These are phyloP conservation scores for Suillus occidentalis DNA, from an alignment of 768 basidiomycete genomes.

Conservation along the genomic window DNA sequence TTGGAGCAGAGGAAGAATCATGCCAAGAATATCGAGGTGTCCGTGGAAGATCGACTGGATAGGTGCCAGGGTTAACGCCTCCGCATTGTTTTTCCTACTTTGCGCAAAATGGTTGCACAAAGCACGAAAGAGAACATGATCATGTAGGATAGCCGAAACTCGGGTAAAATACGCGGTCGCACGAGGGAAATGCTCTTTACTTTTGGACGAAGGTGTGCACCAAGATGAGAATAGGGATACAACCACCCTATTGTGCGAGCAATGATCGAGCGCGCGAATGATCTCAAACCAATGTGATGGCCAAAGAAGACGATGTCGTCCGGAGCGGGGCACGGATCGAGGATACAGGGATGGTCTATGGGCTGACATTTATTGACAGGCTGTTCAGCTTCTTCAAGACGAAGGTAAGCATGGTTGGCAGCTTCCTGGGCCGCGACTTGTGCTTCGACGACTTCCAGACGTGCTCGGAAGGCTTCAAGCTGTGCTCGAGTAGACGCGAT, in stretches of 20 bases:
- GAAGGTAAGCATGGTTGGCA: neutral
- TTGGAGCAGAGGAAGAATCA: neutral
- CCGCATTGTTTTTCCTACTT: constrained; percentile 24
- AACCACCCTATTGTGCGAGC: constrained; percentile 23
- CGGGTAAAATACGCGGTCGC: constrained; percentile 8
- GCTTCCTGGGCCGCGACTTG: constrained; percentile 20
- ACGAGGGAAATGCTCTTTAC: constrained; percentile 6
- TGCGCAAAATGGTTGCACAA: constrained; percentile 28
- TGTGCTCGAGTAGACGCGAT: constrained; percentile 24
- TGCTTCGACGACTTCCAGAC: constrained; percentile 28
- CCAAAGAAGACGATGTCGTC: neutral
- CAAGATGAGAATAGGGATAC: constrained; percentile 19
- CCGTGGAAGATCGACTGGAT: neutral
- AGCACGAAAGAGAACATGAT: constrained; percentile 29
- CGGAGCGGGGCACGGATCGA: neutral
- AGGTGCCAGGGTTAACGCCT: constrained; percentile 17
- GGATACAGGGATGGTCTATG: neutral
- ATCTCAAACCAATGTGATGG: constrained; percentile 9
- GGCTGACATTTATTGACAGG: neutral
- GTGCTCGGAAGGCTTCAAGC: constrained; percentile 25
- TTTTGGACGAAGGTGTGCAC: neutral
- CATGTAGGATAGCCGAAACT: constrained; percentile 23
- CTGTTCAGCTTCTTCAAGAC: neutral
- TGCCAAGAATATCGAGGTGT: neutral
- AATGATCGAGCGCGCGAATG: constrained; percentile 18